phyloP scores from a whole-genome alignment of 495 filamentous ascomycete species.

The Echria macrotheca region DNA sequence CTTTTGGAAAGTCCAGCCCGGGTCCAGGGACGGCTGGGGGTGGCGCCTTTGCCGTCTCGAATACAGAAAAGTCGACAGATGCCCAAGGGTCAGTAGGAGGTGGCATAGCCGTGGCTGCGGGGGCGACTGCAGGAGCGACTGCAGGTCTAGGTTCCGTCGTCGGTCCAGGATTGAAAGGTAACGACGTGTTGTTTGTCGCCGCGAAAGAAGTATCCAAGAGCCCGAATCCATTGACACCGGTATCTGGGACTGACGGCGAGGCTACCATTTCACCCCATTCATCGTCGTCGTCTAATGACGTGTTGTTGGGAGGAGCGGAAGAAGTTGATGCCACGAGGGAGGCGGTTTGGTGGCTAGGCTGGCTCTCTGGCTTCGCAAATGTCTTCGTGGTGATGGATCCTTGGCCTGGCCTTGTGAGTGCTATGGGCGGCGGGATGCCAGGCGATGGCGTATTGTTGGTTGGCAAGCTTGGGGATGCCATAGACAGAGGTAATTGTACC shows the following conservation, averaged over 20 bases:
- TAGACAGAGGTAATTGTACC: neutral
- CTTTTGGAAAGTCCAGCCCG: no score
- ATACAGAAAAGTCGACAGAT: slow-evolving; percentile 34
- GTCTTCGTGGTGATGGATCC: no score
- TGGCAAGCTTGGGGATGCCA: neutral
- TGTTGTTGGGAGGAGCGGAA: no score
- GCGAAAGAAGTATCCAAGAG: slow-evolving; percentile 10
- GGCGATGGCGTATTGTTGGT: neutral
- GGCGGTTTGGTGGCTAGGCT: neutral
- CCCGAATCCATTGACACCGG: slow-evolving; percentile 6
- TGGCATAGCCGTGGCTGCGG: neutral
- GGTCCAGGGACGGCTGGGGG: no score
- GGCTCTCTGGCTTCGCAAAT: no score
- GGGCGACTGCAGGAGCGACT: neutral
- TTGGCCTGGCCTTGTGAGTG: neutral
- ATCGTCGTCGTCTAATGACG: slow-evolving; percentile 45
- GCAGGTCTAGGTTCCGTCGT: neutral
- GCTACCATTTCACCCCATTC: slow-evolving; percentile 54
- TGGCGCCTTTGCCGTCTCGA: slow-evolving; percentile 21
- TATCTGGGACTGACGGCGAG: slow-evolving; percentile 31
- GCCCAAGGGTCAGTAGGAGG: slow-evolving; percentile 27
- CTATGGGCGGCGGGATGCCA: neutral
- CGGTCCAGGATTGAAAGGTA: neutral
- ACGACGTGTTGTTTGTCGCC: no score
- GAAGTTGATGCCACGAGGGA: no score